These are phyloP conservation scores for Verticillium nonalfalfae DNA, from an alignment of 2,329 filamentous ascomycete species.

Conservation along the genomic window DNA sequence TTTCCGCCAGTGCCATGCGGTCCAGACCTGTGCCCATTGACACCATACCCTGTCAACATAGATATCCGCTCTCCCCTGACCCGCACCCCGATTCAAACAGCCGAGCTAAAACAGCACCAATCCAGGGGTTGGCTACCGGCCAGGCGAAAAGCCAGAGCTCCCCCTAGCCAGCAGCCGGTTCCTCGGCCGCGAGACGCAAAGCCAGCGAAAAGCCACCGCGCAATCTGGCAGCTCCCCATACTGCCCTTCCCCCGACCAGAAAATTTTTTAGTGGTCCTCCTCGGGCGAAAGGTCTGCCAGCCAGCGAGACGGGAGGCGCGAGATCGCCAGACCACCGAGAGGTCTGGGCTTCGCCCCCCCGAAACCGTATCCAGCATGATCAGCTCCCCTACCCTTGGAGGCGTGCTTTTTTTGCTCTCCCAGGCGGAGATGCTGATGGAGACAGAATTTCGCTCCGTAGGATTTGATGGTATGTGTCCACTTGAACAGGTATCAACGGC, in stretches of 20 bases:
- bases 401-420: neutral
- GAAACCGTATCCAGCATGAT: neutral
- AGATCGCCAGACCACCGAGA: neutral
- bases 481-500: neutral
- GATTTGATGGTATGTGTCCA: neutral
- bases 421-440: neutral
- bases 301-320: neutral
- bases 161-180: neutral
- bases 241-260: neutral
- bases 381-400: neutral
- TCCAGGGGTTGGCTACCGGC: conserved; percentile 1
- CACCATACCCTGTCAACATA: neutral
- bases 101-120: conserved; percentile 3
- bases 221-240: neutral
- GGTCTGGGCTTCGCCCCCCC: neutral
- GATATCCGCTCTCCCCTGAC: conserved; percentile 1
- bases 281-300: neutral
- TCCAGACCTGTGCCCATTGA: neutral
- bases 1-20: neutral
- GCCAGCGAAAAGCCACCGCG: neutral
- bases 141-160: neutral
- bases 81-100: conserved; percentile 2
- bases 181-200: neutral
- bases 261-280: neutral
- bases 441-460: neutral